Evolutionary conservation across 1,139 yeast genomes (phyloP).

Genomic region (Taiozyma sp.): DNA sequence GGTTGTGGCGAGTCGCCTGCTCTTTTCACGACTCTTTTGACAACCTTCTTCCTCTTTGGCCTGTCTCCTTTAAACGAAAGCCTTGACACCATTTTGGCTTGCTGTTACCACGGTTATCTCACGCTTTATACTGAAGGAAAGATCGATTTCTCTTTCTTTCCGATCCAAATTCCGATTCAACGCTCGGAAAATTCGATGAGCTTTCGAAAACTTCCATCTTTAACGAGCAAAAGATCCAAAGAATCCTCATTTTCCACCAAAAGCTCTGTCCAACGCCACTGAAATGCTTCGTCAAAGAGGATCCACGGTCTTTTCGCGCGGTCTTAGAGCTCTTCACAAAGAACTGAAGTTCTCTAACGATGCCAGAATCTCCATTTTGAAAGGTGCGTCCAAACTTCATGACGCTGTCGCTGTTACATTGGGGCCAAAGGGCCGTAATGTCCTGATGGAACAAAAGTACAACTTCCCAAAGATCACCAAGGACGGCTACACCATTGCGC

Average conservation of each 20-base stretch:
- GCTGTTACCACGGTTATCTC: too few relatives aligned
- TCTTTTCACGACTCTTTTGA: constrained; percentile 2
- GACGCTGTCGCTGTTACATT: constrained; percentile 23
- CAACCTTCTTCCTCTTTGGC: constrained; percentile 24
- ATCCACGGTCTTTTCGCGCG: background rate
- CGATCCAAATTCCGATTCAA: background rate
- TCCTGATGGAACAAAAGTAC: constrained; percentile 22
- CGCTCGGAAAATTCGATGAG: background rate
- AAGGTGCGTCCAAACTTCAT: constrained; percentile 22
- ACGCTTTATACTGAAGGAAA: too few relatives aligned
- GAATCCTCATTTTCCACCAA: too few relatives aligned
- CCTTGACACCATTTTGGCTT: constrained; percentile 33
- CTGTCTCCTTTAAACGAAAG: constrained; percentile 39
- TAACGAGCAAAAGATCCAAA: too few relatives aligned
- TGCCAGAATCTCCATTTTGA: constrained; percentile 20
- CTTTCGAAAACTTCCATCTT: background rate
- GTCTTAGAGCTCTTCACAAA: constrained; percentile 19
- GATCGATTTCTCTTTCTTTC: background rate
- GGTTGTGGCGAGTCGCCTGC: background rate
- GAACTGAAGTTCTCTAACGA: constrained; percentile 20
- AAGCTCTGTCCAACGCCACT: background rate
- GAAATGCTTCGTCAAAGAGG: background rate
- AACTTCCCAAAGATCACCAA: constrained; percentile 24
- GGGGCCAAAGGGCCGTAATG: constrained; percentile 25
- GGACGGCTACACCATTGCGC: constrained; percentile 23